phyloP scores from a whole-genome alignment of 306 rosid genomes.

The Luffa acutangula region DNA sequence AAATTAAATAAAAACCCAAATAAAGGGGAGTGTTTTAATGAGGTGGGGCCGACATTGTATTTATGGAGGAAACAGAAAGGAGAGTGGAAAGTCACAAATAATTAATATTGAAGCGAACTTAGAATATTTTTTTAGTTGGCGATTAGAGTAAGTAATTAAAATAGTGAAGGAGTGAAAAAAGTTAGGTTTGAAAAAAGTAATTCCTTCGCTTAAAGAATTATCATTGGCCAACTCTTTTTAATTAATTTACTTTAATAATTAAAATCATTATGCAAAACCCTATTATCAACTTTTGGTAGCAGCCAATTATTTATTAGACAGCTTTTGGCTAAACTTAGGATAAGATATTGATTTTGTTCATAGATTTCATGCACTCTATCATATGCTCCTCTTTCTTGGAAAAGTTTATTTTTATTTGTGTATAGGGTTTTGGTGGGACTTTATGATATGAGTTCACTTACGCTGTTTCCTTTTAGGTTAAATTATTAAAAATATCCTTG shows the following conservation, averaged over 20 bases:
- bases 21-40: neutral
- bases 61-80: neutral
- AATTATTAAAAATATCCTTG: too few relatives aligned
- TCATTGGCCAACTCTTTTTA: neutral
- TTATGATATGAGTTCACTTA: neutral
- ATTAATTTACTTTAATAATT: neutral
- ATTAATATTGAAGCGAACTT: conserved; percentile 1
- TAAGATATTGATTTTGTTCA: neutral
- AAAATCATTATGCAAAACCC: neutral
- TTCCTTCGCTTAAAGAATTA: neutral
- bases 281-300: neutral
- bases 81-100: neutral
- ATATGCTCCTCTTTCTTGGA: conserved; percentile 6
- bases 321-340: conserved; percentile 4
- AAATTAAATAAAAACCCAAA: neutral
- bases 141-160: neutral
- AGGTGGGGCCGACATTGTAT: neutral
- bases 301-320: neutral
- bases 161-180: neutral
- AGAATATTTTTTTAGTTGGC: neutral
- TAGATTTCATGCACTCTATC: conserved; percentile 3
- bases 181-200: conserved; percentile 5
- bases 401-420: neutral
- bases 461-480: neutral
- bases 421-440: neutral